Percentiles rank a stretch among this genome's conserved stretches.
These are phyloP conservation scores for Striga asiatica DNA, from an alignment of 257 asterid genomes.

Conservation along the genomic window DNA sequence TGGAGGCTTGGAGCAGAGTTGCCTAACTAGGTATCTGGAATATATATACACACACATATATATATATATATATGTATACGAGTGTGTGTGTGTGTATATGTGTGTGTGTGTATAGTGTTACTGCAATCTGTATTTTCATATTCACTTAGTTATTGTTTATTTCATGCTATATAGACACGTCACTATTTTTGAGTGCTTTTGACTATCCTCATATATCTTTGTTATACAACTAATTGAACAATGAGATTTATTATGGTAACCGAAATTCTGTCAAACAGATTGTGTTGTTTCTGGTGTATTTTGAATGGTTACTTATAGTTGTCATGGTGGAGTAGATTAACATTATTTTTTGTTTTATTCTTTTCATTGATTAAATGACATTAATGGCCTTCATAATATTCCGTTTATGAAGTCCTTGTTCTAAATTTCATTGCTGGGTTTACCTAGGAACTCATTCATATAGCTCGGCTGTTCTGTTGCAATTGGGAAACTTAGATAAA, in stretches of 20 bases:
- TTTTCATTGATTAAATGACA: no score
- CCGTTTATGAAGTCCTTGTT: no score
- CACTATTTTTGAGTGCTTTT: not conserved
- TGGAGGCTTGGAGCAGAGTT: conserved; percentile 2
- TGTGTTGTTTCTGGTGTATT: not conserved
- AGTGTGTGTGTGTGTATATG: not conserved
- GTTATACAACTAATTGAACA: not conserved
- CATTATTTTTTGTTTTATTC: no score
- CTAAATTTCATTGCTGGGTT: no score
- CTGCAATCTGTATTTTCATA: not conserved
- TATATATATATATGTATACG: no score
- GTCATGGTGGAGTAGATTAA: not conserved
- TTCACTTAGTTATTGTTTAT: not conserved
- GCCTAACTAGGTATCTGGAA: not conserved
- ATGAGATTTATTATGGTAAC: not conserved
- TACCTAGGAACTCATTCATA: no score
- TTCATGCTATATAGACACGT: not conserved
- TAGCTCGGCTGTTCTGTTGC: no score
- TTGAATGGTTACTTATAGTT: not conserved
- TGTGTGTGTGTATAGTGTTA: no score
- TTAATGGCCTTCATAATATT: no score
- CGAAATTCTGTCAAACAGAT: not conserved
- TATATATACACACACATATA: no score
- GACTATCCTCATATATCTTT: not conserved
- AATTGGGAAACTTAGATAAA: no score